Evolutionary conservation across 441 rosid genomes (phyloP).

Genomic region (Codiaeum variegatum): DNA sequence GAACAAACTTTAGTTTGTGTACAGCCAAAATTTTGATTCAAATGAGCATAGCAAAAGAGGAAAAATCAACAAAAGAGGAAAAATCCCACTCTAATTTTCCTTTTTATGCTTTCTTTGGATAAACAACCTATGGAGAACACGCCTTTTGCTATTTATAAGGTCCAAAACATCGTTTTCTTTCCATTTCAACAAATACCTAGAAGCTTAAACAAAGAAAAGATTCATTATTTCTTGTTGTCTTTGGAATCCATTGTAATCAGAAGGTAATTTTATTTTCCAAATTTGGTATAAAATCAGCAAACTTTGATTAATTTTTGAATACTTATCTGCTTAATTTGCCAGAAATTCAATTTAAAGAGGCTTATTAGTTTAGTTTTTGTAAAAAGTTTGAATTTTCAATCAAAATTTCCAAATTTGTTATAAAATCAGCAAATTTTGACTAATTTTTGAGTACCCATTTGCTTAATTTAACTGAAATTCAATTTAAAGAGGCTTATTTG

Average conservation of each 20-base stretch:
- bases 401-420: background rate
- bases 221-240: background rate
- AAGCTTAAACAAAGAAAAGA: background rate
- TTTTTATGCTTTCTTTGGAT: conserved; percentile 23
- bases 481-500: conserved; percentile 5
- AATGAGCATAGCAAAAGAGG: background rate
- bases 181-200: background rate
- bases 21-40: background rate
- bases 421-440: background rate
- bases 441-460: conserved; percentile 22
- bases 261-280: conserved; percentile 21
- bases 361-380: background rate
- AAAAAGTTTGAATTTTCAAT: background rate
- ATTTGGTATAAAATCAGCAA: background rate
- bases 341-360: conserved; percentile 12
- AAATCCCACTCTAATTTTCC: conserved; percentile 10
- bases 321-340: conserved; percentile 25
- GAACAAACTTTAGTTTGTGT: conserved; percentile 12
- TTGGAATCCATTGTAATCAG: conserved; percentile 15
- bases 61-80: background rate
- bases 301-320: conserved; percentile 5
- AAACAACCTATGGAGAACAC: conserved; percentile 40
- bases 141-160: background rate
- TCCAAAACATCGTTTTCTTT: conserved; percentile 3
- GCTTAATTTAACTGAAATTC: conserved; percentile 18